A percentile compares a stretch with the other conserved stretches of the same genome.
Conservation (phyloP, 306 rosid genomes). For the Bauhinia variegata region DNA sequence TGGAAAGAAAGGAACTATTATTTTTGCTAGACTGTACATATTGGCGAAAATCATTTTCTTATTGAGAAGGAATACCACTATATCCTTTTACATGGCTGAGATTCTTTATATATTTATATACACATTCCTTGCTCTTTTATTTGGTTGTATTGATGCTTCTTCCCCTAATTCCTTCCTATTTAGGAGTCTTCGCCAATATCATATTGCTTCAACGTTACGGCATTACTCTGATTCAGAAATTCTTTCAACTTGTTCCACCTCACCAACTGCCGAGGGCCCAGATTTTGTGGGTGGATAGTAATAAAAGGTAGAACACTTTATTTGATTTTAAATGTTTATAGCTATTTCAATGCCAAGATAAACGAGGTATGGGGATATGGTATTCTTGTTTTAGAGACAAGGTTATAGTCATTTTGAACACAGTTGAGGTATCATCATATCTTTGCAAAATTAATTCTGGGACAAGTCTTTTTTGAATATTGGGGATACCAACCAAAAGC, state of each 20-base stretch:
- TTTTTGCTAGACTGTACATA: slow-evolving; percentile 22
- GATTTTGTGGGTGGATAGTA: slow-evolving; percentile 71
- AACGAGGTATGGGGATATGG: not conserved
- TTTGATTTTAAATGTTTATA: slow-evolving; percentile 18
- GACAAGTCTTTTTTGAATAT: not conserved
- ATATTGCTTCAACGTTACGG: slow-evolving; percentile 45
- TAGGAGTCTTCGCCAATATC: slow-evolving; percentile 55
- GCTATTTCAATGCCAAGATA: not conserved
- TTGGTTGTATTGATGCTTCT: slow-evolving; percentile 27
- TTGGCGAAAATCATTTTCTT: slow-evolving; percentile 23
- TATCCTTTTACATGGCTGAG: slow-evolving; percentile 7
- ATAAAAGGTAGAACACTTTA: slow-evolving; percentile 57
- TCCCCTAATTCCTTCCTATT: slow-evolving; percentile 18
- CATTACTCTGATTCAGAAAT: slow-evolving; percentile 67
- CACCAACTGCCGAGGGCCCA: slow-evolving; percentile 82
- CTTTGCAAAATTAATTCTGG: not conserved
- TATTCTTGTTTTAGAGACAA: not conserved
- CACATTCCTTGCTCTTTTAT: slow-evolving; percentile 3
- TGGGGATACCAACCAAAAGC: not conserved
- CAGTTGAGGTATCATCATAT: not conserved
- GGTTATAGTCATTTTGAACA: not conserved
- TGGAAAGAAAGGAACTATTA: slow-evolving; percentile 14
- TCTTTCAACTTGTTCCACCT: slow-evolving; percentile 75
- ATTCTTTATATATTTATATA: not conserved
- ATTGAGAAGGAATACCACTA: not conserved